Conservation (phyloP, 257 asterid species). For the Plantago ovata region DNA sequence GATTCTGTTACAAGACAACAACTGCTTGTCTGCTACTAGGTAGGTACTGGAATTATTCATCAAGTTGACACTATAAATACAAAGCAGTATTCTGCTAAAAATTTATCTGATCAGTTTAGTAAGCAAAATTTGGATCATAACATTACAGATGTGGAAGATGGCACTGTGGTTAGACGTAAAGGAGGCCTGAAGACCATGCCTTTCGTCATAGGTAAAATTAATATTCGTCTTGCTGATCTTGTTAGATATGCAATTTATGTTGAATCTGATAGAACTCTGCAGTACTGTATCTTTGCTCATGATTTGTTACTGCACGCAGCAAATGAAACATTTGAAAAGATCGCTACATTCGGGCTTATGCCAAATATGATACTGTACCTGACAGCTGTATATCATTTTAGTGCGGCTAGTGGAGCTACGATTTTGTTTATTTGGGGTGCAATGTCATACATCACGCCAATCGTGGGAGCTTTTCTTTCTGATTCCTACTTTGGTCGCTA, state of each 20-base stretch:
- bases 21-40: too few species aligned
- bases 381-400: conserved; percentile 37
- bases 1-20: too few species aligned
- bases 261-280: too few species aligned
- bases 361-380: conserved; percentile 62
- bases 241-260: too few species aligned
- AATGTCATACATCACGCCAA: conserved; percentile 56
- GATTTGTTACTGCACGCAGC: conserved; percentile 27
- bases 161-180: conserved; percentile 14
- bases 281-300: too few species aligned
- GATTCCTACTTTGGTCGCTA: conserved; percentile 79
- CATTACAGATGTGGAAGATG: conserved; percentile 18
- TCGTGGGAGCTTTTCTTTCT: conserved; percentile 72
- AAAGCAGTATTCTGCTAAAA: too few species aligned
- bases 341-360: conserved; percentile 57
- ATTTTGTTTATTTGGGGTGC: conserved; percentile 63
- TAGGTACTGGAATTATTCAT: too few species aligned
- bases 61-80: too few species aligned
- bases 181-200: conserved; percentile 77
- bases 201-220: conserved; percentile 48
- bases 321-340: conserved; percentile 74
- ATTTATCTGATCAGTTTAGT: not conserved
- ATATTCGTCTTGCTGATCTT: not conserved
- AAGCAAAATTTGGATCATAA: conserved; percentile 29
- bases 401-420: conserved; percentile 38